Percentiles rank a stretch among this genome's conserved stretches.
These are phyloP conservation scores for Colletotrichum lini DNA, from an alignment of 2,329 filamentous ascomycete species.

Conservation along the genomic window DNA sequence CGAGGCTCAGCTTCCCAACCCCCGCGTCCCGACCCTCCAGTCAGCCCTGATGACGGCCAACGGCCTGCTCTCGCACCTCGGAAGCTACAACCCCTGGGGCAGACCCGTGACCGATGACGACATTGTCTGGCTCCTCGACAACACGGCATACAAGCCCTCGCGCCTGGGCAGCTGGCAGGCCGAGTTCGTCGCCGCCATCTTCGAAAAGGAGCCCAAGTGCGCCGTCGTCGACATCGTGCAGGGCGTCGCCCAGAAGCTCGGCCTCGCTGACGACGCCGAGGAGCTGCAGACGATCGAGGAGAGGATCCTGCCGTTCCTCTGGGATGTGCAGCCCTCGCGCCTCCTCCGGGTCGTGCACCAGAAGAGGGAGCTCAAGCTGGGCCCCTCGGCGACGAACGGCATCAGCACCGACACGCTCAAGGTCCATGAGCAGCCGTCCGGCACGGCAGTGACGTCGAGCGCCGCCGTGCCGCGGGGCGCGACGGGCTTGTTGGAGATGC, in stretches of 20 bases:
- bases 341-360: slow-evolving; percentile 76
- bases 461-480: slow-evolving; percentile 67
- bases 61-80: slow-evolving; percentile 65
- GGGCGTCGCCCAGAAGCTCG: slow-evolving; percentile 78
- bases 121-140: slow-evolving; percentile 91
- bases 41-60: slow-evolving; percentile 51
- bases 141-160: slow-evolving; percentile 79
- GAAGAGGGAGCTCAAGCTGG: slow-evolving; percentile 67
- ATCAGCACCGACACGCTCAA: slow-evolving; percentile 76
- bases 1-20: slow-evolving; percentile 62
- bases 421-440: slow-evolving; percentile 63
- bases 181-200: slow-evolving; percentile 87
- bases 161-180: slow-evolving; percentile 76
- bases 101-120: slow-evolving; percentile 75
- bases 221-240: slow-evolving; percentile 78
- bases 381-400: slow-evolving; percentile 80
- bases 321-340: slow-evolving; percentile 80
- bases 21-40: slow-evolving; percentile 48
- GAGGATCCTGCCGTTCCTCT: slow-evolving; percentile 83
- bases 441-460: slow-evolving; percentile 60
- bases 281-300: slow-evolving; percentile 73
- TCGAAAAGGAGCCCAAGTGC: slow-evolving; percentile 78
- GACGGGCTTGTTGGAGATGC: slow-evolving; percentile 72
- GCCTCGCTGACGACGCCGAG: slow-evolving; percentile 73
- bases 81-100: slow-evolving; percentile 69